phyloP scores from a whole-genome alignment of 2,329 filamentous ascomycete genomes.

The Thyridium curvatum region DNA sequence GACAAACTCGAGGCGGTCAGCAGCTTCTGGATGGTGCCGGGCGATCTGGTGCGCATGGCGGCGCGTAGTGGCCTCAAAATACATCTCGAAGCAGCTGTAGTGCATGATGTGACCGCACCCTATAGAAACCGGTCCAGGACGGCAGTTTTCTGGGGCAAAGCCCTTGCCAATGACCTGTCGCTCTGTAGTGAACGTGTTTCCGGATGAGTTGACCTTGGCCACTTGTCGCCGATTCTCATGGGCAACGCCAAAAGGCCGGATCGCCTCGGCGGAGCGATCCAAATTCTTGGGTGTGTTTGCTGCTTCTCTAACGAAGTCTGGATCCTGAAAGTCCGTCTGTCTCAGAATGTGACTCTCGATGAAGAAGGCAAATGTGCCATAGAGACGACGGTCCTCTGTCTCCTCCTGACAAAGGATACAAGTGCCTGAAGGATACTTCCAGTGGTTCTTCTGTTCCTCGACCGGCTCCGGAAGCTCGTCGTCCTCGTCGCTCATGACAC shows the following conservation, averaged over 20 bases:
- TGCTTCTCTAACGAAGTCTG: constrained; percentile 79
- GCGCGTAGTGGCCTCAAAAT: constrained; percentile 75
- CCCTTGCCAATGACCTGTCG: constrained; percentile 84
- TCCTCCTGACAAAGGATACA: constrained; percentile 97
- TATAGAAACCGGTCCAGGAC: constrained; percentile 73
- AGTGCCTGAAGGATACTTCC: constrained; percentile 87
- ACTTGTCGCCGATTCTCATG: constrained; percentile 77
- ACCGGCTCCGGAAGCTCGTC: constrained; percentile 49
- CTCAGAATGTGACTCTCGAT: constrained; percentile 81
- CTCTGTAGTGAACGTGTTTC: constrained; percentile 65
- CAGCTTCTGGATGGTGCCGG: constrained; percentile 82
- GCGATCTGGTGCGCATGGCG: constrained; percentile 91
- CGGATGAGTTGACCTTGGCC: constrained; percentile 67
- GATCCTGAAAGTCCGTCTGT: constrained; percentile 76
- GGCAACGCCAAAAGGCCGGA: constrained; percentile 86
- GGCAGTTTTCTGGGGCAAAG: constrained; percentile 63
- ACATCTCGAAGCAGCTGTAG: constrained; percentile 89
- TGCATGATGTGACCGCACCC: constrained; percentile 99
- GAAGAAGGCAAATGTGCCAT: constrained; percentile 88
- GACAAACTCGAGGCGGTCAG: constrained; percentile 79
- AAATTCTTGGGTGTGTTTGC: constrained; percentile 72
- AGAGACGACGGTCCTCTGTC: constrained; percentile 80
- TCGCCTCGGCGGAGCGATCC: constrained; percentile 74
- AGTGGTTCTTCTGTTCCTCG: constrained; percentile 66
- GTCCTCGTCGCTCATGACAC: constrained; percentile 74